Percentiles rank a stretch among this genome's conserved stretches.
Evolutionary conservation across 331 rosid genomes (phyloP).

Genomic region (Quercus tomentella): DNA sequence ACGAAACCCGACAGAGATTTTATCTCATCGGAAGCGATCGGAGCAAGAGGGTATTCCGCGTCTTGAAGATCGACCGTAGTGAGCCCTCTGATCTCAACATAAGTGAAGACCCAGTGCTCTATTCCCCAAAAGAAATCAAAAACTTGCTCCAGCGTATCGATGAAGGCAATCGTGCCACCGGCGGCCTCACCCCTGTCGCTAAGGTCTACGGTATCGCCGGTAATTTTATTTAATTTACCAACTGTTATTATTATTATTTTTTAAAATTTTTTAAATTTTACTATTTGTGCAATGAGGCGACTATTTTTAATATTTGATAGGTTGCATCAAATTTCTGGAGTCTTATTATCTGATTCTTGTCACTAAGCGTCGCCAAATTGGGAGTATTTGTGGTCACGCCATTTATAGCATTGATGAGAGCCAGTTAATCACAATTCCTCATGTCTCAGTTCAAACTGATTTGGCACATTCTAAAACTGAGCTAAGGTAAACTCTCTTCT

Average conservation of each 20-base stretch:
- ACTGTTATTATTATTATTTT: too few relatives aligned
- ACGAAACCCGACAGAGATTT: slow-evolving; percentile 85
- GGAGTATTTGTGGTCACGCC: slow-evolving; percentile 86
- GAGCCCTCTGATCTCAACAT: slow-evolving; percentile 78
- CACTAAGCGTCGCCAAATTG: slow-evolving; percentile 89
- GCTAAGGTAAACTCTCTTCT: slow-evolving; percentile 40
- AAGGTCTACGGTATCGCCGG: slow-evolving; percentile 90
- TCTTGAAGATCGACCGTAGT: slow-evolving; percentile 86
- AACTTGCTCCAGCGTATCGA: slow-evolving; percentile 75
- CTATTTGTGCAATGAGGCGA: too few relatives aligned
- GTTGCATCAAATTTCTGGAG: slow-evolving; percentile 89
- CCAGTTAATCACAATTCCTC: slow-evolving; percentile 81
- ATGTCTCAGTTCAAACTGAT: slow-evolving; percentile 75
- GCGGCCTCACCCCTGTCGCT: slow-evolving; percentile 68
- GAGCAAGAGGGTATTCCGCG: slow-evolving; percentile 66
- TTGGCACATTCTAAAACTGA: slow-evolving; percentile 86
- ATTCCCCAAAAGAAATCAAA: slow-evolving; percentile 82
- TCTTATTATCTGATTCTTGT: slow-evolving; percentile 86
- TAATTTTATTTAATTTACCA: not conserved
- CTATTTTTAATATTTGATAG: slow-evolving; percentile 19
- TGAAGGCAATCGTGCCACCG: slow-evolving; percentile 87
- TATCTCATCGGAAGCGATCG: slow-evolving; percentile 87
- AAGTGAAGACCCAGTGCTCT: slow-evolving; percentile 81
- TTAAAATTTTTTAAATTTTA: too few relatives aligned
- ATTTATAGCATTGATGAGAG: slow-evolving; percentile 79